Evolutionary conservation across 73 alveolate species (phyloP).

Genomic region (Symbiodinium pilosum): DNA sequence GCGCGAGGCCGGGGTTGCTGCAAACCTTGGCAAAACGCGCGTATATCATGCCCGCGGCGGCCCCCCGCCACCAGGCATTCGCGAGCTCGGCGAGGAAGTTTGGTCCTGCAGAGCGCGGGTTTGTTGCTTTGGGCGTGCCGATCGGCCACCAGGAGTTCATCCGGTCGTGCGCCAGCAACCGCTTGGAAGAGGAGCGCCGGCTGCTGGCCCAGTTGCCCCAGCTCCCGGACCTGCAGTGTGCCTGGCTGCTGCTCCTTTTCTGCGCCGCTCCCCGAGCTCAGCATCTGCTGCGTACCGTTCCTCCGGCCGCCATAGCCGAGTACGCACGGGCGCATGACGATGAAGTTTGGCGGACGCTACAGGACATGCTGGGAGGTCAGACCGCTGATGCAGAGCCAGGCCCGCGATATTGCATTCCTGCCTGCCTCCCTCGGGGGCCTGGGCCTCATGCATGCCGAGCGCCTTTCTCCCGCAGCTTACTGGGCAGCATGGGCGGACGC

Average conservation of each 20-base stretch:
- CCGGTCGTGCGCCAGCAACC: background rate
- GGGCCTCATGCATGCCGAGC: background rate
- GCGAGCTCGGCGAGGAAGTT: background rate
- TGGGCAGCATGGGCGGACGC: background rate
- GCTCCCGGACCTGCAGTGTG: slow-evolving; percentile 8
- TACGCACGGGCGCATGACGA: background rate
- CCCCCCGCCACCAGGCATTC: background rate
- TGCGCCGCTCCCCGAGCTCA: background rate
- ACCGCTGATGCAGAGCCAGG: background rate
- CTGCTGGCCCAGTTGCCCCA: background rate
- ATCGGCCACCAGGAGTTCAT: background rate
- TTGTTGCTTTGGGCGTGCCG: background rate
- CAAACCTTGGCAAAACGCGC: background rate
- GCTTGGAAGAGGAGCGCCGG: background rate
- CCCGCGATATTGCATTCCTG: background rate
- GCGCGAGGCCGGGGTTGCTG: background rate
- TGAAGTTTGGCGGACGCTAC: background rate
- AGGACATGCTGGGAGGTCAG: background rate
- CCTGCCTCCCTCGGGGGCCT: background rate
- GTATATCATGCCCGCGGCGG: background rate
- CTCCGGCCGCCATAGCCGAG: background rate
- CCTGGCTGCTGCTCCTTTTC: background rate
- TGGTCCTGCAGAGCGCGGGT: background rate
- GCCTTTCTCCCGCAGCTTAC: background rate
- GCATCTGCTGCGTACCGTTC: background rate